Evolutionary conservation across 2,329 filamentous ascomycete species (phyloP).

Genomic region (Trichoderma aggressivum): DNA sequence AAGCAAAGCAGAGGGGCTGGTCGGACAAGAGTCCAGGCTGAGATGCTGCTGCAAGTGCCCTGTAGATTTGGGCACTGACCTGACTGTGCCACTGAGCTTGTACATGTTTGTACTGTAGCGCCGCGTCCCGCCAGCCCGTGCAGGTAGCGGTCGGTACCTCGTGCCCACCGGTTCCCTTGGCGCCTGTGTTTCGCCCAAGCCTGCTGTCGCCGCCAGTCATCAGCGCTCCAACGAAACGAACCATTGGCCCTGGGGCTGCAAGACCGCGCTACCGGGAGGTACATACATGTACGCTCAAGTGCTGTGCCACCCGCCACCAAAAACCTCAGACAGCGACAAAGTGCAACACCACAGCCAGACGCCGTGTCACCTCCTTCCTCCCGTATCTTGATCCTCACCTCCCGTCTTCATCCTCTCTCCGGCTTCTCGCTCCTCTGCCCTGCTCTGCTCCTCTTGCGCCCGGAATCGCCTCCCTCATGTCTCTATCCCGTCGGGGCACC

Average conservation of each 20-base stretch:
- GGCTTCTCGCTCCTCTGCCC: neutral
- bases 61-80: neutral
- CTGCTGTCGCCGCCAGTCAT: neutral
- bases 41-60: neutral
- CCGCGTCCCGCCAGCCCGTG: neutral
- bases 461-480: constrained; percentile 19
- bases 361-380: constrained; percentile 16
- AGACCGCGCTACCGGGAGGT: neutral
- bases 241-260: neutral
- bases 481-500: constrained; percentile 13
- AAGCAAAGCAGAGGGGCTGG: neutral
- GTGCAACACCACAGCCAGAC: constrained; percentile 18
- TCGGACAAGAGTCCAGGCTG: neutral
- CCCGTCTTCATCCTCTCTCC: neutral
- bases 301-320: constrained; percentile 14
- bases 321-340: constrained; percentile 13
- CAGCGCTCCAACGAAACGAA: neutral
- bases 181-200: constrained; percentile 1
- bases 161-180: neutral
- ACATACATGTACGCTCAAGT: no score
- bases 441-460: no score
- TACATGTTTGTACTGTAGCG: neutral
- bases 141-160: neutral
- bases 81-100: neutral
- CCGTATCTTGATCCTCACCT: constrained; percentile 1